Percentiles rank a stretch among this genome's conserved stretches.
These are phyloP conservation scores for Nitzschia putrida DNA, from an alignment of 108 stramenopile genomes.

Conservation along the genomic window DNA sequence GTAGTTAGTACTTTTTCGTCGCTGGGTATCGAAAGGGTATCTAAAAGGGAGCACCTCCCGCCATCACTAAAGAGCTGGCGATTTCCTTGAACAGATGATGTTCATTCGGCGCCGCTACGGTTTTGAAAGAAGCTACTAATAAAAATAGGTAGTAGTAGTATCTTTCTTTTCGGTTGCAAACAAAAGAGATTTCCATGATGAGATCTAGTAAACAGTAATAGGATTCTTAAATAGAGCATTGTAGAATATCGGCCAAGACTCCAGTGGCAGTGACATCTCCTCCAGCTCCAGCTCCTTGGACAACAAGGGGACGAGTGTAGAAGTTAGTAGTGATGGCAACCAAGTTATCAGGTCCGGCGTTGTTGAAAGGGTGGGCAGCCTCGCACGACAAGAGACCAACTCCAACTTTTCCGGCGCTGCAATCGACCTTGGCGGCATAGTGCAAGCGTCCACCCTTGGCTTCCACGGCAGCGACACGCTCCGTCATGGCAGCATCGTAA, in stretches of 20 bases:
- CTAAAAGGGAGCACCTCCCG: no score
- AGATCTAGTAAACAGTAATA: no score
- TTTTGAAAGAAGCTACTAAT: no score
- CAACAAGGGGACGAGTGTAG: constrained; percentile 54
- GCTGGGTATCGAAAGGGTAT: no score
- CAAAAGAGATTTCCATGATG: no score
- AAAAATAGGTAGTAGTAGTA: no score
- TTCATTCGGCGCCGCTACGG: no score
- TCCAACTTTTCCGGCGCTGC: constrained; percentile 34
- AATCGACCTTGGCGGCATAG: constrained; percentile 64
- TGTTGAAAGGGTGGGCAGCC: constrained; percentile 49
- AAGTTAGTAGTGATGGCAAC: constrained; percentile 53
- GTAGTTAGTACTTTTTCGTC: no score
- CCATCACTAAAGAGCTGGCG: no score
- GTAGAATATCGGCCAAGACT: constrained; percentile 50
- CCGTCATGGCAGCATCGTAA: constrained; percentile 42
- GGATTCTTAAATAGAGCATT: constrained; percentile 32
- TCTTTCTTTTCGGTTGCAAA: no score
- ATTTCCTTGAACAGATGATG: no score
- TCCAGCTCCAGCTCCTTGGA: constrained; percentile 64
- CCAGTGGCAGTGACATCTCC: constrained; percentile 62
- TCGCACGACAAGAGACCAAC: constrained; percentile 55
- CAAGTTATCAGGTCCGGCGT: constrained; percentile 60
- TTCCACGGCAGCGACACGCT: constrained; percentile 39
- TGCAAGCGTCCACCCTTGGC: constrained; percentile 46